These are phyloP conservation scores for Microsporum canis DNA, from an alignment of 2,329 filamentous ascomycete genomes.

Conservation along the genomic window DNA sequence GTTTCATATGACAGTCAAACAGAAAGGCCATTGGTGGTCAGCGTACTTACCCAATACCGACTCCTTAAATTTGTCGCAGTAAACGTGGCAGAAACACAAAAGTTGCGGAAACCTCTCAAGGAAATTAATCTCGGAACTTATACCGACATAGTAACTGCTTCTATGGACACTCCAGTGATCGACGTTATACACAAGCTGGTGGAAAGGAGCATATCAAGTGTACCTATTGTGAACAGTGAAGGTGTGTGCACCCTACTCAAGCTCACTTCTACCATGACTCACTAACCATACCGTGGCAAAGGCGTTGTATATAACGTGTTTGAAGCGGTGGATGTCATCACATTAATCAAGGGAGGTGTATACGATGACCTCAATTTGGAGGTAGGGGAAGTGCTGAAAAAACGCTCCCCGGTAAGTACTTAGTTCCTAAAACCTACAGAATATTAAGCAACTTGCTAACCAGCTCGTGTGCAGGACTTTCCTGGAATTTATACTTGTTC, in stretches of 20 bases:
- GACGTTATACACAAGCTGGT: conserved; percentile 92
- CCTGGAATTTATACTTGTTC: conserved; percentile 95
- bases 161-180: conserved; percentile 83
- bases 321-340: conserved; percentile 93
- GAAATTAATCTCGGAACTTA: conserved; percentile 84
- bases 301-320: conserved; percentile 83
- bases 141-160: conserved; percentile 63
- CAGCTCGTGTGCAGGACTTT: conserved; percentile 52
- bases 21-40: conserved; percentile 80
- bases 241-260: conserved; percentile 1
- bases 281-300: conserved; percentile 18
- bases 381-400: conserved; percentile 80
- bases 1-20: conserved; percentile 94
- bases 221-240: conserved; percentile 79
- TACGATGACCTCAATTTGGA: conserved; percentile 83
- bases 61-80: conserved; percentile 98
- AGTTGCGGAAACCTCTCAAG: conserved; percentile 73
- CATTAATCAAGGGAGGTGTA: conserved; percentile 81
- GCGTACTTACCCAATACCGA: conserved; percentile 94
- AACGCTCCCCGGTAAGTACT: conserved; percentile 57
- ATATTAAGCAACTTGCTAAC: not conserved
- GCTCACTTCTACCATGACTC: not conserved
- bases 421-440: not conserved
- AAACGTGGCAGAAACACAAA: conserved; percentile 78
- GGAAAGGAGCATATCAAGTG: conserved; percentile 81